Evolutionary conservation across 306 rosid genomes (phyloP), one percentile per base, ranked within the genome.

Genomic region (Vicia villosa): DNA sequence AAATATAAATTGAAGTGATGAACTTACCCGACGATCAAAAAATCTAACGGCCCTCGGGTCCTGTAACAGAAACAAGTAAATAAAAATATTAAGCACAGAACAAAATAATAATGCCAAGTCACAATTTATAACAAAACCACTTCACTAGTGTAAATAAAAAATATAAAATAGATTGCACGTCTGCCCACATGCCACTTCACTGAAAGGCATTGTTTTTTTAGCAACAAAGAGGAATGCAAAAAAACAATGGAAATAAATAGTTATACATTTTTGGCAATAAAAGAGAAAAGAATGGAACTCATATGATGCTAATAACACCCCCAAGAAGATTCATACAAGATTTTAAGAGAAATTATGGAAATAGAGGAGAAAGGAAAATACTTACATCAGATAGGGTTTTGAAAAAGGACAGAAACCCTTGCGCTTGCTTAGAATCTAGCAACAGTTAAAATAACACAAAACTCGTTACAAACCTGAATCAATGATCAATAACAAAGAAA

Each of bases 361-460:
- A 11, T 51, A 46, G 16, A 56, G 11, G 50, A 66, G 17, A 41
- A 71, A 59, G 30, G 26, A 51, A 42, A 42, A 22, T 6, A 87
- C 92, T 84, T 77, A 89, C 99, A 51, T 71, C 77, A 17, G 96
- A 79, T 56, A 94, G 83, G 86, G 87, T 84, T 81, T 86, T 94
- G 91, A 87, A 94, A 88, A 94, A 94, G 2, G 96, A 86, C 1
- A 94, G 83, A 83, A 94, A 94, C 76, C 99, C 99, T 73, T 94
- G 97, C 26, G 99, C 91, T 83, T 94, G 97, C 81, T 86, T 91
- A 22, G 95, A 87, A 81, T 94, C 99, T 94, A 69, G 21, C 74
- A 76, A 75, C 78, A 77, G 8, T 11, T 10, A 16, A 51, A 3
- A 12, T 63, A n/a, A 16, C 43, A 8, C 17, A 38, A 66, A 65